These are phyloP conservation scores for Cercospora berteroae DNA, from an alignment of 2,329 filamentous ascomycete species.

Conservation along the genomic window DNA sequence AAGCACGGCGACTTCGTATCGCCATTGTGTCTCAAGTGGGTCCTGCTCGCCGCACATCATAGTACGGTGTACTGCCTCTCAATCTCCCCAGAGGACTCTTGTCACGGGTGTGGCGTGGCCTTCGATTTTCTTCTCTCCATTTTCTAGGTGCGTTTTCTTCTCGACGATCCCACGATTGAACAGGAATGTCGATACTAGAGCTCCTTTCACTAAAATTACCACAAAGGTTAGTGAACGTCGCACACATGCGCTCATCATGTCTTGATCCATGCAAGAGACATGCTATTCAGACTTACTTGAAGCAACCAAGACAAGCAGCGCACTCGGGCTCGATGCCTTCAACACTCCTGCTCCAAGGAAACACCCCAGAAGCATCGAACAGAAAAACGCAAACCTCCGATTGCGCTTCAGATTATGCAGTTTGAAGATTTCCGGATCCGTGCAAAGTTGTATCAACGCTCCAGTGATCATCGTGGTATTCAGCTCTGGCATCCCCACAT, in stretches of 20 bases:
- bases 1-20: neutral
- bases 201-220: conserved; percentile 17
- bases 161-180: conserved; percentile 30
- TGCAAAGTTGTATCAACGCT: conserved; percentile 30
- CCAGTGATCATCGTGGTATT: conserved; percentile 37
- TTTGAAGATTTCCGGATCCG: conserved; percentile 27
- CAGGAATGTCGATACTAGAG: conserved; percentile 28
- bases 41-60: neutral
- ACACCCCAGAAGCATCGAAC: conserved; percentile 27
- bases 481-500: conserved; percentile 31
- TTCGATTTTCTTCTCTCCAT: conserved; percentile 18
- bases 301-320: conserved; percentile 26
- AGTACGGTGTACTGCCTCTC: neutral
- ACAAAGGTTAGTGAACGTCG: neutral
- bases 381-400: conserved; percentile 28
- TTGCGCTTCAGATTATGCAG: conserved; percentile 27
- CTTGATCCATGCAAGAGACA: neutral
- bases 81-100: conserved; percentile 27
- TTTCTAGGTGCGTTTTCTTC: conserved; percentile 19
- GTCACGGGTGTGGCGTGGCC: conserved; percentile 23
- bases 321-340: conserved; percentile 19
- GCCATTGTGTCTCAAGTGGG: neutral
- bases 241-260: neutral
- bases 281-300: neutral
- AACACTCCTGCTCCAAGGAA: conserved; percentile 30